phyloP scores from a whole-genome alignment of 345 rosid species.

The Arabidopsis suecica region DNA sequence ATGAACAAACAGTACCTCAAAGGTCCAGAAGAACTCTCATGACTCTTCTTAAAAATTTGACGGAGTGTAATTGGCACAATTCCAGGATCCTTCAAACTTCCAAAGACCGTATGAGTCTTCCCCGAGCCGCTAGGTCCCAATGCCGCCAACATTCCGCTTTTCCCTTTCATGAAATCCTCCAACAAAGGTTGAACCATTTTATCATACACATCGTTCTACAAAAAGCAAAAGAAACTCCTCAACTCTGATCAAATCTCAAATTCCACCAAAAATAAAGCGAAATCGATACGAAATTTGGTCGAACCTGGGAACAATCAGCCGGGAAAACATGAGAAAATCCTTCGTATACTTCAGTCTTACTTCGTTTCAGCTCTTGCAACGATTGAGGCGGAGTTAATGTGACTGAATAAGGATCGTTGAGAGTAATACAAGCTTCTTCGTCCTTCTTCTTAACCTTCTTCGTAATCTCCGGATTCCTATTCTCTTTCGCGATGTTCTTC shows the following conservation, averaged over 20 bases:
- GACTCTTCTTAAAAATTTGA: constrained; percentile 54
- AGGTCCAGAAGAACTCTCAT: constrained; percentile 31
- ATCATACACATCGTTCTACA: constrained; percentile 69
- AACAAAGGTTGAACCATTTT: constrained; percentile 77
- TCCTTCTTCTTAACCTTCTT: constrained; percentile 51
- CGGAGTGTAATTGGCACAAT: constrained; percentile 72
- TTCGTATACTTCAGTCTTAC: constrained; percentile 73
- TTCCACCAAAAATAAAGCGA: neutral
- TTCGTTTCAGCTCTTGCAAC: constrained; percentile 68
- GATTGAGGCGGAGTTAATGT: constrained; percentile 63
- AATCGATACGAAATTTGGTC: neutral
- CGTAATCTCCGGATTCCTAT: constrained; percentile 38
- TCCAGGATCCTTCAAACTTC: constrained; percentile 73
- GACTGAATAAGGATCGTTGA: constrained; percentile 64
- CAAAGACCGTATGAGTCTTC: constrained; percentile 91
- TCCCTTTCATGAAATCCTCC: constrained; percentile 76
- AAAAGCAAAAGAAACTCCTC: constrained; percentile 21
- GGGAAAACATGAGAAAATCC: constrained; percentile 90
- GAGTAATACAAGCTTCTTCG: constrained; percentile 50
- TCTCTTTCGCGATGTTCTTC: constrained; percentile 41
- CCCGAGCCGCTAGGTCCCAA: constrained; percentile 93
- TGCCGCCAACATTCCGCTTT: constrained; percentile 86
- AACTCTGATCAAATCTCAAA: constrained; percentile 21
- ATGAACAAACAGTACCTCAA: constrained; percentile 53
- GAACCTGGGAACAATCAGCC: constrained; percentile 72